Evolutionary conservation across 768 basidiomycete species (phyloP).

Genomic region (Antrodiella citrinella): DNA sequence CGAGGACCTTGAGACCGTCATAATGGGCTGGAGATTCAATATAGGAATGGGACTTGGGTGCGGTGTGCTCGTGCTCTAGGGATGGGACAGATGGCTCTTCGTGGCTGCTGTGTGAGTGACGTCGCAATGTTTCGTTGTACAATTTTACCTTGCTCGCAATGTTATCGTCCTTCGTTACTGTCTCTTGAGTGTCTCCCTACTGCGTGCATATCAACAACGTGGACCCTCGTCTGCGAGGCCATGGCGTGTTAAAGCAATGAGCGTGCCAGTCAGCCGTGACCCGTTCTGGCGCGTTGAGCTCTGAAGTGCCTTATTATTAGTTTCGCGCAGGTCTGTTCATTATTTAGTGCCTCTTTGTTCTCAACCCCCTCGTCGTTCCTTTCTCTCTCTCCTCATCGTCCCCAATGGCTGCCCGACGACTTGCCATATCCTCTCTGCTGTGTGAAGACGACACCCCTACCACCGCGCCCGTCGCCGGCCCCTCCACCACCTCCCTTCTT

Average conservation of each 20-base stretch:
- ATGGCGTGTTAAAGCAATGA: not conserved
- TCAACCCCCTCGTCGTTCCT: slow-evolving; percentile 2
- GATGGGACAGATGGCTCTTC: slow-evolving; percentile 45
- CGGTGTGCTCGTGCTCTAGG: slow-evolving; percentile 42
- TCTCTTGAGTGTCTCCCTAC: not conserved
- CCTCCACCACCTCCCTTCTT: not conserved
- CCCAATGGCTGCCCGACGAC: slow-evolving; percentile 55
- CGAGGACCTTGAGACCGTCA: slow-evolving; percentile 89
- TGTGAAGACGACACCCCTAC: slow-evolving; percentile 37
- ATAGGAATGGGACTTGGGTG: slow-evolving; percentile 84
- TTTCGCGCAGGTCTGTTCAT: not conserved
- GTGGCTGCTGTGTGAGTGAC: slow-evolving; percentile 57
- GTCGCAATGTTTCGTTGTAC: slow-evolving; percentile 93
- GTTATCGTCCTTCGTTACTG: not conserved
- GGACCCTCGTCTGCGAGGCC: not conserved
- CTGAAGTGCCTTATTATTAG: not conserved
- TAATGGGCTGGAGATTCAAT: slow-evolving; percentile 60
- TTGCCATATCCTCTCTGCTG: slow-evolving; percentile 70
- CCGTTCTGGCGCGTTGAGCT: not conserved
- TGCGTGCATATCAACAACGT: not conserved
- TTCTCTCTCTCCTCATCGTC: slow-evolving; percentile 2
- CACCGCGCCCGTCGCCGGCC: not conserved
- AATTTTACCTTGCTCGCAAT: slow-evolving; percentile 29
- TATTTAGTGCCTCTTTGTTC: too few species aligned
- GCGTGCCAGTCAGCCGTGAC: not conserved